Base-by-base conservation (phyloP, 2,329 filamentous ascomycete species). In the Elsinoe ampelina region DNA sequence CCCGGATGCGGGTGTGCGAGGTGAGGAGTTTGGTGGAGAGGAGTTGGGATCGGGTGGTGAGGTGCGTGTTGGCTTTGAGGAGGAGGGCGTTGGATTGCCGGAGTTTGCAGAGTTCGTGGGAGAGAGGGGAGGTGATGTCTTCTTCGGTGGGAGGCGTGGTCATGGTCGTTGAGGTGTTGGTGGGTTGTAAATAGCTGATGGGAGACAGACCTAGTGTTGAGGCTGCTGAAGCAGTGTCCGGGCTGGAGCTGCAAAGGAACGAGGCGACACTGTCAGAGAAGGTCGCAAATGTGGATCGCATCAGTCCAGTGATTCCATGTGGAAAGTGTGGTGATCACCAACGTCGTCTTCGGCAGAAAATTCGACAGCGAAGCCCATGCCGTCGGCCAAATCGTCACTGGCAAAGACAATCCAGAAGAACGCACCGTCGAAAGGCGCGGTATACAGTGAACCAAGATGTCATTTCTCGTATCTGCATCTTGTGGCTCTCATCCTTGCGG, bases 401-500 rank as follows among this genome's bases (percentile, higher is more conserved):
- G n/a, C 10, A 15, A 20, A 20, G n/a, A 11, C 10, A 17, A 22
- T 4, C 41, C 22, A 22, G 22, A 5, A 45, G 41, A n/a, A 34
- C 11, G 45, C 45, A 50, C 26, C 26, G 20, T 15, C 12, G 45
- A 34, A 5, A 50, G 45, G 26, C 17, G 32, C 45, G 17, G 15
- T 50, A 36, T 20, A 50, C 26, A 50, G 34, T 38, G 17, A 52
- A 52, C 19, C 19, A 30, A 52, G 48, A 52, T 52, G 17, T 52
- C 48, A 52, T 52, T 52, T 52, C 32, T 52, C 48, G 32, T 52
- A 38, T 52, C 48, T 52, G 48, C 48, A 52, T 52, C 48, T 52
- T 39, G 26, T 39, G 35, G 30, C 19, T n/a, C 15, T 35, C 26
- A 22, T n/a, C 48, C 19, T 38, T 39, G 48, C 48, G 35, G 48